These are phyloP conservation scores for Chytriomyces hyalinus DNA, from an alignment of 192 early-diverging fungal genomes.

Conservation along the genomic window DNA sequence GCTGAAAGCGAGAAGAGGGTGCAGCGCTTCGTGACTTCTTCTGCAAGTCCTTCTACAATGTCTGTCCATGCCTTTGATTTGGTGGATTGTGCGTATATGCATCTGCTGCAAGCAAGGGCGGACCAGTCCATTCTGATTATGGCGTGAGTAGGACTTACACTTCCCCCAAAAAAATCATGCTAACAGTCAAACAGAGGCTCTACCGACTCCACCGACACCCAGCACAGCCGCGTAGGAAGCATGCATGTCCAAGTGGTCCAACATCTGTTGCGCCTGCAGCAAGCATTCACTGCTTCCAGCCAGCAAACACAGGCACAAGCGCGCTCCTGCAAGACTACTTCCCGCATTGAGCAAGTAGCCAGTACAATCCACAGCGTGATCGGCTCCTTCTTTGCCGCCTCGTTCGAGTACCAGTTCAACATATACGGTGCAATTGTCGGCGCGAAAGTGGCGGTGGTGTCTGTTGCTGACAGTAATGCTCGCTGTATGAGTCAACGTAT, in stretches of 20 bases:
- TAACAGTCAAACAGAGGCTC: too few relatives aligned
- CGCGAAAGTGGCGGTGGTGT: neutral
- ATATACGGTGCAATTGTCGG: neutral
- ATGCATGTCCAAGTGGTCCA: neutral
- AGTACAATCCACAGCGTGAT: neutral
- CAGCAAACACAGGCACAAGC: neutral
- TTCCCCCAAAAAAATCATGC: neutral
- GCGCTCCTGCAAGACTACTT: neutral
- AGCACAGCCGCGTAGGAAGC: neutral
- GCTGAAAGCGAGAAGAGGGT: neutral
- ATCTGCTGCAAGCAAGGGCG: neutral
- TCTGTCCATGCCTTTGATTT: neutral
- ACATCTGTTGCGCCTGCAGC: too few relatives aligned
- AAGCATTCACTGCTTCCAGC: neutral
- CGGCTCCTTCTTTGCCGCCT: neutral
- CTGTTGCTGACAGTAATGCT: neutral
- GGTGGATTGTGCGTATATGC: neutral
- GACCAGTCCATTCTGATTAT: neutral
- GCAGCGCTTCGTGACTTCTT: neutral
- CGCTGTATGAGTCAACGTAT: neutral
- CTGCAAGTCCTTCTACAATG: neutral
- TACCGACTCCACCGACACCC: neutral
- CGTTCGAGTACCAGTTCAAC: conserved; percentile 10
- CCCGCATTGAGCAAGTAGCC: neutral
- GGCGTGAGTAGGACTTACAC: neutral